Base-by-base conservation (phyloP, 2,329 filamentous ascomycete species). In the Tetracladium maxilliforme region DNA sequence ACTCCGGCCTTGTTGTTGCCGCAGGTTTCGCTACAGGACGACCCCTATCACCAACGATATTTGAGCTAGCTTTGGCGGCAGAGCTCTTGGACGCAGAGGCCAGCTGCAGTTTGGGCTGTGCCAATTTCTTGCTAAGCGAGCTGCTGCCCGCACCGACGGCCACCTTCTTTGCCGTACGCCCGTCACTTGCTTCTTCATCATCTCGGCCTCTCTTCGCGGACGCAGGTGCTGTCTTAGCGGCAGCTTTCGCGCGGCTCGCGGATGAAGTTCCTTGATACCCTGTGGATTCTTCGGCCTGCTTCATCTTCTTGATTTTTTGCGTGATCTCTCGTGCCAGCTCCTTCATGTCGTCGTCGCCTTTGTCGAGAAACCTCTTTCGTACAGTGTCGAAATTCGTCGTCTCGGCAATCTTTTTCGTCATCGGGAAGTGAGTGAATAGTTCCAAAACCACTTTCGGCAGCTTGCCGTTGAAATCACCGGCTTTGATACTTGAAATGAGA, bases 321-420 rank as follows among this genome's bases (percentile, higher is more conserved):
- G 10, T 36, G 32, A 13, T 33, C 26, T 4, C n/a, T n/a, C n/a
- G n/a, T n/a, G n/a, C n/a, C n/a, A n/a, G n/a, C 5, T 59, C 60
- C 37, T 74, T 74, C 23, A 70, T 65, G 26, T 74, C 66, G 1
- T 64, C 59, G 38, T 79, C 72, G 14, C 70, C 74, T 38, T 70
- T 71, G 39, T 44, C 73, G 31, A 60, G 61, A 40, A 77, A 68
- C 7, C 67, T 61, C 32, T 68, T 68, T 20, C 71, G 59, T 10
- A 79, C 64, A 27, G 65, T 70, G 29, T 69, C 63, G 28, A 83
- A 65, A 39, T 78, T 78, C 21, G 71, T 51, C 18, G 70, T 45
- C 22, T 59, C 58, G 31, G 64, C 69, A 34, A 62, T 66, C 24
- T 61, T 68, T 21, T 72, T 60, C 30, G 72, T 74, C 18, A 47